phyloP scores from a whole-genome alignment of 2,329 filamentous ascomycete species.

The Microsporum canis region DNA sequence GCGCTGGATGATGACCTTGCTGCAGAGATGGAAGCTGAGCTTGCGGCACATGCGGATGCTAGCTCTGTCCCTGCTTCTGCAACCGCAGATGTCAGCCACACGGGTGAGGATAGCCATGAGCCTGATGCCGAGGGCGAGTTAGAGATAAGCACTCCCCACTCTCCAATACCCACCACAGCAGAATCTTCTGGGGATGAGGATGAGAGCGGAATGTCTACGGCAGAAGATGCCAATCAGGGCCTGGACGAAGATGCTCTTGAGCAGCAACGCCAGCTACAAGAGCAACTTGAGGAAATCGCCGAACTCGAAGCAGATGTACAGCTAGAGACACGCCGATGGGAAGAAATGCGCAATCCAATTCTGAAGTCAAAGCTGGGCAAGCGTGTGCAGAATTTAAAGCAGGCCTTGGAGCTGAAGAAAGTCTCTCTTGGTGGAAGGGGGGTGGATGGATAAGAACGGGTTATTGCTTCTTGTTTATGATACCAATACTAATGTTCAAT shows the following conservation, averaged over 20 bases:
- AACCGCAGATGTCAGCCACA: slow-evolving; percentile 18
- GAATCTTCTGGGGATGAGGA: slow-evolving; percentile 34
- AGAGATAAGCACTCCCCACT: slow-evolving; percentile 23
- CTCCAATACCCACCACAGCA: slow-evolving; percentile 24
- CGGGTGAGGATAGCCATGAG: slow-evolving; percentile 10
- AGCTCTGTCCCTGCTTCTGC: slow-evolving; percentile 18
- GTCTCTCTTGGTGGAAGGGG: slow-evolving; percentile 30
- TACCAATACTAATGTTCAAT: neutral
- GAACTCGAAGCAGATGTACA: slow-evolving; percentile 33
- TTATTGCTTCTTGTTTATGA: neutral
- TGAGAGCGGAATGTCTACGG: slow-evolving; percentile 27
- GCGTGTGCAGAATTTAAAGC: slow-evolving; percentile 34
- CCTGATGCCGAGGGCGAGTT: slow-evolving; percentile 8
- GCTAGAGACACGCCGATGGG: slow-evolving; percentile 30
- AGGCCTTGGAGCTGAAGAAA: slow-evolving; percentile 35
- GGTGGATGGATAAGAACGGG: neutral
- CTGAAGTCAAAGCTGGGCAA: slow-evolving; percentile 34
- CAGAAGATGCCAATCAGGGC: slow-evolving; percentile 25
- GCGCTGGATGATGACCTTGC: slow-evolving; percentile 33
- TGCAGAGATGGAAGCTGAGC: slow-evolving; percentile 35
- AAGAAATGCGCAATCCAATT: slow-evolving; percentile 31
- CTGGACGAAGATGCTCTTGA: slow-evolving; percentile 36
- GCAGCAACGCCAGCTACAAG: slow-evolving; percentile 31
- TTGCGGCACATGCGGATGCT: slow-evolving; percentile 26
- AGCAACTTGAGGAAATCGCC: slow-evolving; percentile 35